Base-by-base conservation (phyloP, 2,329 filamentous ascomycete species). In the Stagonosporopsis tanaceti region DNA sequence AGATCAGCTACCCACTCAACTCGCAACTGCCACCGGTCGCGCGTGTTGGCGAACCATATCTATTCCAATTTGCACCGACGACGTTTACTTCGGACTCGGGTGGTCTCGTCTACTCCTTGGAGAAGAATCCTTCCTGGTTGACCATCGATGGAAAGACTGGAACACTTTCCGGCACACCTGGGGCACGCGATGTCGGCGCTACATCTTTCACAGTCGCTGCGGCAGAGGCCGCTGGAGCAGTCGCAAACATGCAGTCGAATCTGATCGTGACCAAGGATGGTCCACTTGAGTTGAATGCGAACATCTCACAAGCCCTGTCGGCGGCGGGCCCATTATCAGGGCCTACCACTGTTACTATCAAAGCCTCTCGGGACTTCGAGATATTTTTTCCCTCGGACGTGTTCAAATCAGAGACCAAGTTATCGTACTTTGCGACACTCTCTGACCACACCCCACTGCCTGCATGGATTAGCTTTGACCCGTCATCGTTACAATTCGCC, bases 21-120 rank as follows among this genome's bases (percentile, higher is more conserved):
- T 88, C 91, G 2, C 93, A 97, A 75, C 84, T 96, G 1, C 92
- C 92, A 30, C 89, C 89, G 3, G 89, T 93, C 50, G 92, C 91
- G 20, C 85, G 90, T 63, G 81, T 90, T 57, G 85, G 84, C 38
- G 72, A 88, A 66, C 81, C 82, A 2, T 95, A 92, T 75, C 84
- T 81, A 9, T 92, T 93, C 69, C 81, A 85, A 28, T 90, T 96
- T 68, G 89, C 90, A 9, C 76, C 82, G 15, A 87, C 87, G 37
- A 96, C 92, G 0, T 96, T 96, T 76, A 80, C 82, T 14, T 89
- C 89, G 15, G 75, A 78, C 39, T 77, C 78, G 32, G 70, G 73
- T 11, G 70, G 80, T 39, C 83, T 93, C 47, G 84, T 83, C 6
- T 96, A 96, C 73, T 84, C 84, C 6, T 81, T 97, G 7, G 77